Conservation (phyloP, 257 asterid species). For the Plectranthus barbatus region DNA sequence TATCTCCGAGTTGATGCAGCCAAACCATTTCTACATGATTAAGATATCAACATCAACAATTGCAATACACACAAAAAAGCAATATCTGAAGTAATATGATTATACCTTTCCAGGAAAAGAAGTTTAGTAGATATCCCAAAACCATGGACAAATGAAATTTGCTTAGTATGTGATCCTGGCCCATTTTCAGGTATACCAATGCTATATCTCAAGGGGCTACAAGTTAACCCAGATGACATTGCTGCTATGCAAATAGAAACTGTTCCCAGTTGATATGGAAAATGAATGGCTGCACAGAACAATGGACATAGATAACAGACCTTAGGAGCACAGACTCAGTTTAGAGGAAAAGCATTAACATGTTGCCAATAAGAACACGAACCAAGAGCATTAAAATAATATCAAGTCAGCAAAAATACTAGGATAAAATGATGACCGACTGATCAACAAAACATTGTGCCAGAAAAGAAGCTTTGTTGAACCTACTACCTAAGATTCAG, state of each 20-base stretch:
- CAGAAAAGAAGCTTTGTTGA: neutral
- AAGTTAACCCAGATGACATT: conserved; percentile 58
- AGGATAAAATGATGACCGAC: neutral
- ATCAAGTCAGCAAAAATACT: neutral
- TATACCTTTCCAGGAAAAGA: conserved; percentile 33
- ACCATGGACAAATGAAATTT: conserved; percentile 22
- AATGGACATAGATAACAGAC: neutral
- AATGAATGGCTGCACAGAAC: conserved; percentile 21
- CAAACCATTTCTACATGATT: conserved; percentile 33
- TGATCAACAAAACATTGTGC: neutral
- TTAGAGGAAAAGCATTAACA: neutral
- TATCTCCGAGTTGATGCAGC: conserved; percentile 33
- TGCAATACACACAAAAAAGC: neutral
- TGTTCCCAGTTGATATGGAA: conserved; percentile 9
- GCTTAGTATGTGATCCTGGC: conserved; percentile 31
- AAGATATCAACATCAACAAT: conserved; percentile 8
- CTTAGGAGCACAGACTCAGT: neutral
- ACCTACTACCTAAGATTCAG: neutral
- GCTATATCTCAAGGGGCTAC: conserved; percentile 45
- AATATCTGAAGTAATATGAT: neutral
- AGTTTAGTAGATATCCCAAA: conserved; percentile 26
- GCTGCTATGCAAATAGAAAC: conserved; percentile 20
- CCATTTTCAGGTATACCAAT: conserved; percentile 39
- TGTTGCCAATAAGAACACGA: neutral
- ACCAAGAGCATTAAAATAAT: neutral